Conservation (phyloP, 352 stramenopile species). For the Globisporangium okanoganense region DNA sequence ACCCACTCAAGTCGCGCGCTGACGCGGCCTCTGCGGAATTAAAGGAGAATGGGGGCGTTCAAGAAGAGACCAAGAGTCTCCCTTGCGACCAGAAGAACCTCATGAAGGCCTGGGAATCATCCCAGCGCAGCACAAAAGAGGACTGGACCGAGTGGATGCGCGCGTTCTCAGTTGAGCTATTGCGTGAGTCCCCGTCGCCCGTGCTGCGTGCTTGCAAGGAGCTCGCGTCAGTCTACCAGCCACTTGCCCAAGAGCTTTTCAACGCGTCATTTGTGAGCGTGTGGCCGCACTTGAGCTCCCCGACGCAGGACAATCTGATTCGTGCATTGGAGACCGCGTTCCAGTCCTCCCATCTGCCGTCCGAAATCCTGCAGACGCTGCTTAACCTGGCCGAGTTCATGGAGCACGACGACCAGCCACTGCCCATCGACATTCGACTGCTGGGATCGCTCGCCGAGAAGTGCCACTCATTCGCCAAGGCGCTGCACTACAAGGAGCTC, state of each 20-base stretch:
- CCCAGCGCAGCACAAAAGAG: constrained; percentile 82
- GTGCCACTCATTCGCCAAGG: constrained; percentile 98
- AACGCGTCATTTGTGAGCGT: constrained; percentile 99
- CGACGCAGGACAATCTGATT: constrained; percentile 92
- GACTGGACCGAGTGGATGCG: constrained; percentile 99
- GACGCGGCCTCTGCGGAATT: constrained; percentile 26
- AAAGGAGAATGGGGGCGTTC: constrained; percentile 29
- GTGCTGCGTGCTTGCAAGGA: constrained; percentile 94
- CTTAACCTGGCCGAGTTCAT: constrained; percentile 99
- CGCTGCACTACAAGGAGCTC: constrained; percentile 98
- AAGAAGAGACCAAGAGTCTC: constrained; percentile 72
- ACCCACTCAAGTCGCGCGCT: constrained; percentile 50
- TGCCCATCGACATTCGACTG: constrained; percentile 97
- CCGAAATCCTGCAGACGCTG: constrained; percentile 97
- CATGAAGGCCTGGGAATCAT: constrained; percentile 84
- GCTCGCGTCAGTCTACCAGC: constrained; percentile 97
- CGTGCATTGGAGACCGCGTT: constrained; percentile 95
- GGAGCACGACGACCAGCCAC: constrained; percentile 96
- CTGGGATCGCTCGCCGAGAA: constrained; percentile 96
- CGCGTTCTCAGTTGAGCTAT: constrained; percentile 95
- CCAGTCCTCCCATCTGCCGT: constrained; percentile 88
- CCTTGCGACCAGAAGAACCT: constrained; percentile 83
- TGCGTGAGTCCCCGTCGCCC: constrained; percentile 95
- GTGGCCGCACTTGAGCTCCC: constrained; percentile 95
- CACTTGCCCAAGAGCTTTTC: constrained; percentile 97